Conservation (phyloP, 176 grass and related monocot genomes). For the Carex cristatella region DNA sequence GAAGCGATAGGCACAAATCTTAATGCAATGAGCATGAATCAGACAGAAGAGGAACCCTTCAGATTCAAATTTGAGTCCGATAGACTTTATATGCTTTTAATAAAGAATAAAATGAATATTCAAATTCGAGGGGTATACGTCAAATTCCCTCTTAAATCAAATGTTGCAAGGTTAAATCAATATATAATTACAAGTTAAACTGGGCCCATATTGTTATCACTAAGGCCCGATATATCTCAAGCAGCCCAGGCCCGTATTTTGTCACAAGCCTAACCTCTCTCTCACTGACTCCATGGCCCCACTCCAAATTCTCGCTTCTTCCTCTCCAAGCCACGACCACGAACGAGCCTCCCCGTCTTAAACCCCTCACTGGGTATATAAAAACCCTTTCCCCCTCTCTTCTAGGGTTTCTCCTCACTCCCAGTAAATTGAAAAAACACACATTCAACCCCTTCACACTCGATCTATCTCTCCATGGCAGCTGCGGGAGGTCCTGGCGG, state of each 20-base stretch:
- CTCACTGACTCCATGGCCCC: not conserved
- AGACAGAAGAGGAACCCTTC: no score
- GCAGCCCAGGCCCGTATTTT: not conserved
- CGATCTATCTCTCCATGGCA: constrained; percentile 10
- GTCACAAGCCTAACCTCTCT: not conserved
- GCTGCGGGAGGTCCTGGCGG: constrained; percentile 39
- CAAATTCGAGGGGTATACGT: no score
- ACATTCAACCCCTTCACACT: not conserved
- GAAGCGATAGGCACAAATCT: no score
- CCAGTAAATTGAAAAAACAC: not conserved
- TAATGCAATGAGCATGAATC: no score
- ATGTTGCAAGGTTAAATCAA: not conserved
- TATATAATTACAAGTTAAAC: not conserved
- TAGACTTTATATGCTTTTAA: no score
- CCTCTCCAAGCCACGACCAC: constrained; percentile 14
- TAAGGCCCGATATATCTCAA: not conserved
- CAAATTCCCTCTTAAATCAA: no score
- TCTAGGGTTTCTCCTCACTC: constrained; percentile 16
- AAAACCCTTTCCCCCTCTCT: constrained; percentile 1
- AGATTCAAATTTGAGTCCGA: no score
- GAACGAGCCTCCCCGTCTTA: not conserved
- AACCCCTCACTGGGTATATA: not conserved
- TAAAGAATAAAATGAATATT: no score
- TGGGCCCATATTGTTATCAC: not conserved
- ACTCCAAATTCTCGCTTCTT: not conserved